These are phyloP conservation scores for Arthrobotrys conoides DNA, from an alignment of 2,329 filamentous ascomycete species.

Conservation along the genomic window DNA sequence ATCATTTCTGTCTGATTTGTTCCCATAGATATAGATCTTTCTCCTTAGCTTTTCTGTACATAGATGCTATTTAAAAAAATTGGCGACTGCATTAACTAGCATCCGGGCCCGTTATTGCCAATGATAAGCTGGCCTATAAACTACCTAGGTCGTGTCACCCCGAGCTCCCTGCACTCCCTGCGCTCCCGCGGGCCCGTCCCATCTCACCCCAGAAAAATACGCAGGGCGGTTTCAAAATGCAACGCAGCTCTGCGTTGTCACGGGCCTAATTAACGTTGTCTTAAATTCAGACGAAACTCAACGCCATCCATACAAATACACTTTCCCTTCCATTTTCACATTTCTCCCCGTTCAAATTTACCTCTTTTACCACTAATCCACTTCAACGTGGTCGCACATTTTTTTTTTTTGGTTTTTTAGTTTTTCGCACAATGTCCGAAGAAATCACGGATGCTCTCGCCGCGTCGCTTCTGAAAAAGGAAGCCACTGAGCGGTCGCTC, in stretches of 20 bases:
- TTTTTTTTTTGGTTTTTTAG: background rate
- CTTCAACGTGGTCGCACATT: slow-evolving; percentile 15
- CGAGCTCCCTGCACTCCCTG: background rate
- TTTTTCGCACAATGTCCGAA: slow-evolving; percentile 41
- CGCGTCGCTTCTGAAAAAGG: slow-evolving; percentile 81
- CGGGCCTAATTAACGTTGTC: background rate
- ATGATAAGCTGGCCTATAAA: background rate
- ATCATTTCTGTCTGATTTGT: slow-evolving; percentile 1
- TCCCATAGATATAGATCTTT: background rate
- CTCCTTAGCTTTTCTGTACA: background rate
- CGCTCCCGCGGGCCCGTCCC: background rate
- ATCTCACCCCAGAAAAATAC: background rate
- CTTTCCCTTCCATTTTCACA: background rate
- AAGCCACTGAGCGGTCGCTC: slow-evolving; percentile 80
- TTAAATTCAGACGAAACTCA: slow-evolving; percentile 20
- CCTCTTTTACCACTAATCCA: slow-evolving; percentile 18
- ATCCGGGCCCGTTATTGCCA: too few species aligned
- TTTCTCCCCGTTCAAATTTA: background rate
- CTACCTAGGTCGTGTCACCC: background rate
- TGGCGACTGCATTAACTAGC: background rate
- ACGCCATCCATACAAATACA: background rate
- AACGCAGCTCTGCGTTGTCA: slow-evolving; percentile 13
- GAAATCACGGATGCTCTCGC: slow-evolving; percentile 81
- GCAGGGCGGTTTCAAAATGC: slow-evolving; percentile 4
- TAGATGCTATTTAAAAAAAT: background rate